Evolutionary conservation across 495 filamentous ascomycete genomes (phyloP).

Genomic region (Parachaetomium inaequale): DNA sequence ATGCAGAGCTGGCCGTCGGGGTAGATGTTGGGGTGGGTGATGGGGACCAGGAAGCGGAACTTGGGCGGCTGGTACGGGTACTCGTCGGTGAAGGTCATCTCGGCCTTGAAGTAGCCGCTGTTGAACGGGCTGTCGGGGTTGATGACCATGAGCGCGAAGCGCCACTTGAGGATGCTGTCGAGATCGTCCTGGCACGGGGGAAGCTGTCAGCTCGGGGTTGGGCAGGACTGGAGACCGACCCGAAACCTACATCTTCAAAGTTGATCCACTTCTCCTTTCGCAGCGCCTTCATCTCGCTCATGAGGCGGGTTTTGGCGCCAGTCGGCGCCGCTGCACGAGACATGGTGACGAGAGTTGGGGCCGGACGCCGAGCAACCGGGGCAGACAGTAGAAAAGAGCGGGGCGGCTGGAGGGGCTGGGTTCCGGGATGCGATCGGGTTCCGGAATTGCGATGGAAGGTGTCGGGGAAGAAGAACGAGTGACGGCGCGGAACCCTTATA

Average conservation of each 20-base stretch:
- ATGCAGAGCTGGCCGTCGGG: slow-evolving; percentile 88
- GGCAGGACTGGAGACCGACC: not conserved
- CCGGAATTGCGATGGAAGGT: not conserved
- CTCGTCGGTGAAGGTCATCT: slow-evolving; percentile 81
- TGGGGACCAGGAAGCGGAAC: slow-evolving; percentile 77
- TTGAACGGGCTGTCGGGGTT: slow-evolving; percentile 90
- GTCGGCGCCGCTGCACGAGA: slow-evolving; percentile 21
- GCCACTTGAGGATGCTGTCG: slow-evolving; percentile 80
- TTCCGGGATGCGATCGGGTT: not conserved
- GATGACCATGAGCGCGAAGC: slow-evolving; percentile 81
- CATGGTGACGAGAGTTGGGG: slow-evolving; percentile 10
- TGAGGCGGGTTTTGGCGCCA: slow-evolving; percentile 73
- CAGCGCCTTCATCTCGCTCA: slow-evolving; percentile 82
- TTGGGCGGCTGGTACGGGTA: slow-evolving; percentile 92
- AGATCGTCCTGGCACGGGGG: slow-evolving; percentile 54
- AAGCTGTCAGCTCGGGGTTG: slow-evolving; percentile 9
- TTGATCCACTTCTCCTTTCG: slow-evolving; percentile 90
- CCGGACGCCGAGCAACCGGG: not conserved
- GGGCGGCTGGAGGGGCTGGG: not conserved
- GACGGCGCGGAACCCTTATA: not conserved
- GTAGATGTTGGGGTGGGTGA: slow-evolving; percentile 93
- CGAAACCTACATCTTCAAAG: slow-evolving; percentile 51
- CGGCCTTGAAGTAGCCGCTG: slow-evolving; percentile 86
- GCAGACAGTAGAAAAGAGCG: not conserved
- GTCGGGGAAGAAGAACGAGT: not conserved